A percentile compares a stretch with the other conserved stretches of the same genome.
phyloP scores from a whole-genome alignment of 352 stramenopile species.

The Saprolegnia diclina region DNA sequence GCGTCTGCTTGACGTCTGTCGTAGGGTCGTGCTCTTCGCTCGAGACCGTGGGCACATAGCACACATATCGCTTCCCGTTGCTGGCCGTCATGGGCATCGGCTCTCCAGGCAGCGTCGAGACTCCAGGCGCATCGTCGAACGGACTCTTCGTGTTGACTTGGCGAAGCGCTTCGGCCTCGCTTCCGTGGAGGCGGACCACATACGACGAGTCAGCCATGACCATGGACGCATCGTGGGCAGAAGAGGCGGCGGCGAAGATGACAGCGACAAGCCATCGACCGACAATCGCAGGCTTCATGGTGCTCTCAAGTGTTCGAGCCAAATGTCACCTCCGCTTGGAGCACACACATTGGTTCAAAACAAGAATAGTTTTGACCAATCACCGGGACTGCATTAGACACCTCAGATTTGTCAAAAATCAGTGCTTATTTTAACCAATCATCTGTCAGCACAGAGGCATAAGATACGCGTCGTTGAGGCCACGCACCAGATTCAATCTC shows the following conservation, averaged over 20 bases:
- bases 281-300: conserved; percentile 1
- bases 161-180: conserved; percentile 4
- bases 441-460: not conserved
- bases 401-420: no score
- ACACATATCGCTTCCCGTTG: conserved; percentile 25
- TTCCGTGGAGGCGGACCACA: conserved; percentile 22
- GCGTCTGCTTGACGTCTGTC: not conserved
- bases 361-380: not conserved
- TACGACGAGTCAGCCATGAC: conserved; percentile 11
- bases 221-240: conserved; percentile 1
- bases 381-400: not conserved
- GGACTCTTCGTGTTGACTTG: not conserved
- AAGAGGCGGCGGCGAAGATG: not conserved
- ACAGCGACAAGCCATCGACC: not conserved
- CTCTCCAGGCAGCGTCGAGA: conserved; percentile 4
- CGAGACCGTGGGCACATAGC: conserved; percentile 10
- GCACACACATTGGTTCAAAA: not conserved
- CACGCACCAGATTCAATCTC: no score
- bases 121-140: not conserved
- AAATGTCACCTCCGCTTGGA: not conserved
- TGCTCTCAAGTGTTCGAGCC: conserved; percentile 9
- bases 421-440: not conserved
- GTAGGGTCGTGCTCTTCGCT: not conserved
- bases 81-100: conserved; percentile 26
- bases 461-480: not conserved